A percentile compares a stretch with the other conserved stretches of the same genome.
Conservation (phyloP, 805 yeast genomes). For the Yarrowia bubula region DNA sequence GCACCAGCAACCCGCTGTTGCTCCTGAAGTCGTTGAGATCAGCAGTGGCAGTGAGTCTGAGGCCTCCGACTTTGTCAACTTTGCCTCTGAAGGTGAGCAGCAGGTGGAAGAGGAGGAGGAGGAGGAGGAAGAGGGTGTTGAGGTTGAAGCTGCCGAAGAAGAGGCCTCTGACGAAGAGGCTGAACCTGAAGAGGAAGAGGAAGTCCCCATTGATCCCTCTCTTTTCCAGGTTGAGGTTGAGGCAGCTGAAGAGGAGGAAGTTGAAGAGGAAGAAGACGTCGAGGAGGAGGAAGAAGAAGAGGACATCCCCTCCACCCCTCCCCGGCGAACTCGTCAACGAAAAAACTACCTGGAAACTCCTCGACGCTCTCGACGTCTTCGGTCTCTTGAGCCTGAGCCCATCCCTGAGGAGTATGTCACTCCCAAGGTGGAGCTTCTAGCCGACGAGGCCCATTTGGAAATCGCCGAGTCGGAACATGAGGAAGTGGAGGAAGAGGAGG, state of each 20-base stretch:
- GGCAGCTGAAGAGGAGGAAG: background rate
- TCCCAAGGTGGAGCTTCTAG: constrained; percentile 6
- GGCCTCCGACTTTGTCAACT: no score
- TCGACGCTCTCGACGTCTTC: constrained; percentile 4
- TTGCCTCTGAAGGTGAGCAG: background rate
- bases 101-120: background rate
- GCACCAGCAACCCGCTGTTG: background rate
- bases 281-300: background rate
- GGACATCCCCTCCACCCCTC: background rate
- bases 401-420: constrained; percentile 15
- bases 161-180: background rate
- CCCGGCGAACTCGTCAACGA: background rate
- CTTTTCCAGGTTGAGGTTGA: no score
- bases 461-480: background rate
- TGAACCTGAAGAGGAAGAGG: background rate
- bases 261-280: background rate
- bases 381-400: constrained; percentile 23
- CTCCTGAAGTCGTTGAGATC: background rate
- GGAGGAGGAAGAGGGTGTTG: background rate
- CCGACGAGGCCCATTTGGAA: constrained; percentile 9
- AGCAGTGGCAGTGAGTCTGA: background rate
- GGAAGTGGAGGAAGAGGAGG: background rate
- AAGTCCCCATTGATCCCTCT: background rate
- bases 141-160: background rate
- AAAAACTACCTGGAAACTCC: constrained; percentile 2